A percentile compares a stretch with the other conserved stretches of the same genome.
Evolutionary conservation across 352 stramenopile genomes (phyloP).

Genomic region (Globisporangium heterothallicum): DNA sequence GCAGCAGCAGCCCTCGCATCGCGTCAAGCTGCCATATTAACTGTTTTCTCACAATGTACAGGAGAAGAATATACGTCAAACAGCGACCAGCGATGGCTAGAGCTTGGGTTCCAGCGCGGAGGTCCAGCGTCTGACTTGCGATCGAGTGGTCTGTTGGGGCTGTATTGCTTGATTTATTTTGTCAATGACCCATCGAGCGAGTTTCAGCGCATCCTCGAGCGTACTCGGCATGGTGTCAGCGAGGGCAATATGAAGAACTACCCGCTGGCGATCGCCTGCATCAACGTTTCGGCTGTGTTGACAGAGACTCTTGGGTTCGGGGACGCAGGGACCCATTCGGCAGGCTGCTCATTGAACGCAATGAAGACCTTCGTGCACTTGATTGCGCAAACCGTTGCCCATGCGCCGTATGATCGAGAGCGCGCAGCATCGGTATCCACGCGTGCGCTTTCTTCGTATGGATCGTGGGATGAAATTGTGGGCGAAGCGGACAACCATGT

Average conservation of each 20-base stretch:
- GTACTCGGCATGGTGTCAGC: slow-evolving; percentile 76
- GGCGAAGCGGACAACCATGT: slow-evolving; percentile 70
- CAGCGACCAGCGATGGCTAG: slow-evolving; percentile 67
- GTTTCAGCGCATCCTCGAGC: slow-evolving; percentile 64
- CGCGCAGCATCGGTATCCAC: slow-evolving; percentile 24
- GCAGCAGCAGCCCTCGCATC: background rate
- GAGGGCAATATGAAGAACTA: slow-evolving; percentile 88
- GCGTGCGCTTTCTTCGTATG: slow-evolving; percentile 31
- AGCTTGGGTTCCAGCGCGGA: slow-evolving; percentile 79
- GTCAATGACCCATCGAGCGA: slow-evolving; percentile 55
- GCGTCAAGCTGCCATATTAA: background rate
- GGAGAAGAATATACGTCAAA: slow-evolving; percentile 66
- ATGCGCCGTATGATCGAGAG: slow-evolving; percentile 22
- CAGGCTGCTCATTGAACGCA: slow-evolving; percentile 54
- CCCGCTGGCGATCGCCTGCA: slow-evolving; percentile 80
- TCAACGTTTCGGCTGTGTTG: slow-evolving; percentile 74
- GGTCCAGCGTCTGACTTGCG: slow-evolving; percentile 77
- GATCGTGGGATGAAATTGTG: slow-evolving; percentile 72
- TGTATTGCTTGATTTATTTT: slow-evolving; percentile 85
- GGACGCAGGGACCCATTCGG: slow-evolving; percentile 70
- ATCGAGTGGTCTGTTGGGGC: slow-evolving; percentile 74
- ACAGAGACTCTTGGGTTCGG: slow-evolving; percentile 74
- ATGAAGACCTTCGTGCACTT: slow-evolving; percentile 78
- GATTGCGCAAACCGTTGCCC: slow-evolving; percentile 39
- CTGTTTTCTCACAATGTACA: background rate